Evolutionary conservation across 331 rosid species (phyloP).

Genomic region (Stylosanthes scabra): DNA sequence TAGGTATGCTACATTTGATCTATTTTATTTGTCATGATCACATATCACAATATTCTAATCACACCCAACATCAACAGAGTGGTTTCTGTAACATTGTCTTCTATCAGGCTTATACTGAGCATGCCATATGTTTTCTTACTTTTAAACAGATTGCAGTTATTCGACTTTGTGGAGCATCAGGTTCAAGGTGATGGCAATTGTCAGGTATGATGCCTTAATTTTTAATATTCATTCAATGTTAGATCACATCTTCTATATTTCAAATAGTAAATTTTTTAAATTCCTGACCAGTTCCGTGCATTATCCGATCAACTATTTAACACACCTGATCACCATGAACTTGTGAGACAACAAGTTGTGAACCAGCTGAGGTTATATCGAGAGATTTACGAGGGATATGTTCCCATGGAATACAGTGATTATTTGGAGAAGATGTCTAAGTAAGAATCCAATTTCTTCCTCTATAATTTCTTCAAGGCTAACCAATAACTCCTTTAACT

Average conservation of each 20-base stretch:
- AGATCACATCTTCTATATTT: constrained; percentile 29
- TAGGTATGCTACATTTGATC: constrained; percentile 53
- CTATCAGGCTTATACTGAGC: constrained; percentile 18
- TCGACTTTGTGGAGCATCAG: constrained; percentile 68
- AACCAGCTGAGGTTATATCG: constrained; percentile 73
- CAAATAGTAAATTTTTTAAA: constrained; percentile 14
- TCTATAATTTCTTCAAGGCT: constrained; percentile 22
- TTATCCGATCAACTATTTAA: constrained; percentile 62
- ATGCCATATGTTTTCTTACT: constrained; percentile 22
- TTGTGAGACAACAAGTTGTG: background rate
- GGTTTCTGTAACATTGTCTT: constrained; percentile 1
- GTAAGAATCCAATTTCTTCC: constrained; percentile 43
- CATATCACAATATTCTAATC: background rate
- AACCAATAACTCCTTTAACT: constrained; percentile 28
- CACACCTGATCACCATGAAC: too few relatives aligned
- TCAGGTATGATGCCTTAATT: constrained; percentile 62
- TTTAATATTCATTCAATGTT: constrained; percentile 23
- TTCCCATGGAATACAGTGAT: constrained; percentile 82
- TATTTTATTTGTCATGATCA: background rate
- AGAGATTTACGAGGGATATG: constrained; percentile 86
- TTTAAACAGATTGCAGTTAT: constrained; percentile 67
- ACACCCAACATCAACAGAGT: background rate
- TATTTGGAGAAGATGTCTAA: constrained; percentile 78
- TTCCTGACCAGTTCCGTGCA: constrained; percentile 73
- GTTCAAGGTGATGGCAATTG: constrained; percentile 93